phyloP scores from a whole-genome alignment of 345 rosid genomes.

The Physaria fendleri region DNA sequence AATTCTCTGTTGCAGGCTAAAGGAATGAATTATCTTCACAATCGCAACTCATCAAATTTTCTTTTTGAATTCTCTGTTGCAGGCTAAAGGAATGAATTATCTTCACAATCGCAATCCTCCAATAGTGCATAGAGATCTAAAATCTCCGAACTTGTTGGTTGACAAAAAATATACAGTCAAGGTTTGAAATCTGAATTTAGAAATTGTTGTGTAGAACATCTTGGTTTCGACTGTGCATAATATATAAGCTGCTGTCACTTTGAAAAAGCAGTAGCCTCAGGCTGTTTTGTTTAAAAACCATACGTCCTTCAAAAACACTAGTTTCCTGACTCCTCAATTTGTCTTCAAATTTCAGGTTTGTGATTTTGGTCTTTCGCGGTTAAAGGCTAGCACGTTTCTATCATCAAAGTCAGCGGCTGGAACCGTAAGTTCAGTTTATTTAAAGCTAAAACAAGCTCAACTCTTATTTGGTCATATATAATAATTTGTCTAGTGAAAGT shows the following conservation, averaged over 20 bases:
- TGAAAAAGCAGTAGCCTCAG: background rate
- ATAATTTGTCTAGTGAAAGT: background rate
- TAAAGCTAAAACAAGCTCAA: slow-evolving; percentile 7
- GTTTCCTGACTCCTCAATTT: background rate
- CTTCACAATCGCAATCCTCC: slow-evolving; percentile 95
- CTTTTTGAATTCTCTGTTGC: slow-evolving; percentile 13
- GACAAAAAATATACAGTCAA: slow-evolving; percentile 97
- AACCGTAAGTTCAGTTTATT: slow-evolving; percentile 64
- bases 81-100: slow-evolving; percentile 99
- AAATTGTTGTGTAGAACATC: background rate
- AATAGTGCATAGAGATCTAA: slow-evolving; percentile 92
- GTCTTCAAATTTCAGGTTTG: slow-evolving; percentile 58
- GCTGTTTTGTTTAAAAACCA: background rate
- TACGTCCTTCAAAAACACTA: background rate
- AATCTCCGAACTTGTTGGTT: slow-evolving; percentile 96
- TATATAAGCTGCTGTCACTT: background rate
- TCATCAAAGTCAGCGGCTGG: slow-evolving; percentile 99
- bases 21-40: slow-evolving; percentile 81
- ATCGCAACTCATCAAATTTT: background rate
- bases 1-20: slow-evolving; percentile 56
- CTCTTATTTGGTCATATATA: background rate
- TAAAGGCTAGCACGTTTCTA: slow-evolving; percentile 90
- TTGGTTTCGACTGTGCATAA: background rate
- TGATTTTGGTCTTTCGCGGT: slow-evolving; percentile 97
- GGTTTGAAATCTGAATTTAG: slow-evolving; percentile 20